These are phyloP conservation scores for Volutella citrinella DNA, from an alignment of 2,329 filamentous ascomycete genomes.

Conservation along the genomic window DNA sequence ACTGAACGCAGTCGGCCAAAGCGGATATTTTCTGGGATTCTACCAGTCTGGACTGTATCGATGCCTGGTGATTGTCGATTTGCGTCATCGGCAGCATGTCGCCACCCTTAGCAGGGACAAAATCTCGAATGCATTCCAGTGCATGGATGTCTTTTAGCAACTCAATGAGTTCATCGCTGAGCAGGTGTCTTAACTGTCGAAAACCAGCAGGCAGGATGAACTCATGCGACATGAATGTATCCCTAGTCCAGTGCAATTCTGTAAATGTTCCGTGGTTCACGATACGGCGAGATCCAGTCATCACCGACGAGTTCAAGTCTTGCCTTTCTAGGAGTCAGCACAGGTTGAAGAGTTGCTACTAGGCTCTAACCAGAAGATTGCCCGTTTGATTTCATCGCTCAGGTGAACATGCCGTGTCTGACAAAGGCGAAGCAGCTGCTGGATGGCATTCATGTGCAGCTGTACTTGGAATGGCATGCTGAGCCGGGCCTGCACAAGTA, in stretches of 20 bases:
- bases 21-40: constrained; percentile 18
- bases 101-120: constrained; percentile 6
- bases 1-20: constrained; percentile 31
- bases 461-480: constrained; percentile 35
- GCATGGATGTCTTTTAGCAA: constrained; percentile 37
- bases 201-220: constrained; percentile 36
- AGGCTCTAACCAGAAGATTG: constrained; percentile 39
- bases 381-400: constrained; percentile 39
- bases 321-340: constrained; percentile 29
- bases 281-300: constrained; percentile 37
- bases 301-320: constrained; percentile 38
- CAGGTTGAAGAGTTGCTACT: constrained; percentile 8
- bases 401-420: constrained; percentile 26
- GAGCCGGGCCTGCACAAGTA: constrained; percentile 32
- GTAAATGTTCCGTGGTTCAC: constrained; percentile 39
- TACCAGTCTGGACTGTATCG: constrained; percentile 38
- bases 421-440: constrained; percentile 32
- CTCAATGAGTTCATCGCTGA: constrained; percentile 31
- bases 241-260: constrained; percentile 38
- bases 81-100: constrained; percentile 26
- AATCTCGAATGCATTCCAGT: constrained; percentile 36
- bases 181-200: constrained; percentile 15
- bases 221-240: constrained; percentile 25
- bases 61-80: constrained; percentile 40
- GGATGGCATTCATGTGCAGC: constrained; percentile 39